These are phyloP conservation scores for Saksenaea oblongispora DNA, from an alignment of 371 early-diverging fungal species.

Conservation along the genomic window DNA sequence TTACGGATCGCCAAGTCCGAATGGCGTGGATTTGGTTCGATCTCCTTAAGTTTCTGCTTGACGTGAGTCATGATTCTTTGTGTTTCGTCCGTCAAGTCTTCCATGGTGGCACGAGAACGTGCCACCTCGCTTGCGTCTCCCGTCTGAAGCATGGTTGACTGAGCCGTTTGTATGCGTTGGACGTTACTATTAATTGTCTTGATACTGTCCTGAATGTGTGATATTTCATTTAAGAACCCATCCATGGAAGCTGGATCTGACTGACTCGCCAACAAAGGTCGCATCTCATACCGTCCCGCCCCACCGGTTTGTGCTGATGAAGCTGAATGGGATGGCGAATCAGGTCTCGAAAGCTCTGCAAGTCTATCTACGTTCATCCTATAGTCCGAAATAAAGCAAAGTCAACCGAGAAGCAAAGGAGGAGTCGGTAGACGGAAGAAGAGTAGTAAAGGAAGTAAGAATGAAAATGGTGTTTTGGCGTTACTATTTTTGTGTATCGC, in stretches of 20 bases:
- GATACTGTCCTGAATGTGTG: constrained; percentile 44
- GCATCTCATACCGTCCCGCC: constrained; percentile 44
- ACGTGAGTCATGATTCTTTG: constrained; percentile 44
- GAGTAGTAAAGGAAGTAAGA: background rate
- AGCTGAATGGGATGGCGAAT: constrained; percentile 6
- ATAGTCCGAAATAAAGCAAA: background rate
- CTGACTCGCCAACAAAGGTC: constrained; percentile 38
- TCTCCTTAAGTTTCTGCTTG: constrained; percentile 45
- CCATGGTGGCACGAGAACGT: constrained; percentile 25
- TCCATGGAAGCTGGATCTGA: constrained; percentile 33
- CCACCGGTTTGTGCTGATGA: constrained; percentile 1
- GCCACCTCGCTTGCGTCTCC: constrained; percentile 39
- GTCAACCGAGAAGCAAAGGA: background rate
- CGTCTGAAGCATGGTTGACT: constrained; percentile 40
- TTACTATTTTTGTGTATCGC: background rate
- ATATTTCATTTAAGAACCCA: constrained; percentile 39
- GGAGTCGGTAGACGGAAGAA: background rate
- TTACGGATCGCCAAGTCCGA: constrained; percentile 48
- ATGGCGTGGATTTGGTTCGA: constrained; percentile 44
- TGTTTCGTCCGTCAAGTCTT: constrained; percentile 33
- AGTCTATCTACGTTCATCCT: constrained; percentile 51
- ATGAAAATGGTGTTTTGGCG: background rate
- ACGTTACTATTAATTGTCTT: constrained; percentile 41
- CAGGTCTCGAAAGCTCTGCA: constrained; percentile 36
- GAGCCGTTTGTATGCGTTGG: constrained; percentile 29